Conservation (phyloP, 1,139 yeast species). For the Diutina scorzettiae region DNA sequence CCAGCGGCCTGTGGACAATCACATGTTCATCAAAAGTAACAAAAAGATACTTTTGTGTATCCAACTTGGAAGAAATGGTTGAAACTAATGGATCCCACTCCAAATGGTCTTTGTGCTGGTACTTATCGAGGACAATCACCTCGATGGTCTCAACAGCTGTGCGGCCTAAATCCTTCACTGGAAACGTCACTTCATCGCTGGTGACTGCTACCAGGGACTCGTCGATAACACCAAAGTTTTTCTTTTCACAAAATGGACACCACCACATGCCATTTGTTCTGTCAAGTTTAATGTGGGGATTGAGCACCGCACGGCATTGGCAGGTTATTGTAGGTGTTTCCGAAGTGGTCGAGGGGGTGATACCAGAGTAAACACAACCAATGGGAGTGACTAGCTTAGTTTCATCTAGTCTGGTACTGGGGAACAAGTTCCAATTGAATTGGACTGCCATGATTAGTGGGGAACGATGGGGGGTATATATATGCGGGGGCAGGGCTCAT, state of each 20-base stretch:
- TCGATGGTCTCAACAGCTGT: background rate
- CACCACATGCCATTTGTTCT: constrained; percentile 24
- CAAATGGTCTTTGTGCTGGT: constrained; percentile 18
- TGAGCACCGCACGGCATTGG: background rate
- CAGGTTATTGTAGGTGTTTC: constrained; percentile 14
- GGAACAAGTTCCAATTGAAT: constrained; percentile 49
- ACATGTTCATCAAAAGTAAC: constrained; percentile 22
- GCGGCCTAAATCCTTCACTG: background rate
- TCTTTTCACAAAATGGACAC: constrained; percentile 27
- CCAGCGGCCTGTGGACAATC: constrained; percentile 12
- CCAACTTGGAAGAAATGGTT: background rate
- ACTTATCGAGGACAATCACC: constrained; percentile 20
- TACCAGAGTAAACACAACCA: constrained; percentile 27
- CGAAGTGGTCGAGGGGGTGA: constrained; percentile 21
- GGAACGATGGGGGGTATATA: too few relatives aligned
- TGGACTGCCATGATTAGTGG: background rate
- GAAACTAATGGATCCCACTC: constrained; percentile 9
- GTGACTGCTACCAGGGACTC: background rate
- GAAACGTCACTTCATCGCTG: background rate
- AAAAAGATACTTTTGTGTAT: constrained; percentile 11
- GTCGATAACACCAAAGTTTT: constrained; percentile 8
- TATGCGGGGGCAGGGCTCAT: too few relatives aligned
- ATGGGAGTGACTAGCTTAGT: constrained; percentile 23
- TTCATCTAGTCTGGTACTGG: constrained; percentile 27
- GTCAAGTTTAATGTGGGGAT: constrained; percentile 21